Evolutionary conservation across 2,329 filamentous ascomycete genomes (phyloP), one percentile per base, ranked within the genome.

Genomic region (Trichoderma pleuroti): DNA sequence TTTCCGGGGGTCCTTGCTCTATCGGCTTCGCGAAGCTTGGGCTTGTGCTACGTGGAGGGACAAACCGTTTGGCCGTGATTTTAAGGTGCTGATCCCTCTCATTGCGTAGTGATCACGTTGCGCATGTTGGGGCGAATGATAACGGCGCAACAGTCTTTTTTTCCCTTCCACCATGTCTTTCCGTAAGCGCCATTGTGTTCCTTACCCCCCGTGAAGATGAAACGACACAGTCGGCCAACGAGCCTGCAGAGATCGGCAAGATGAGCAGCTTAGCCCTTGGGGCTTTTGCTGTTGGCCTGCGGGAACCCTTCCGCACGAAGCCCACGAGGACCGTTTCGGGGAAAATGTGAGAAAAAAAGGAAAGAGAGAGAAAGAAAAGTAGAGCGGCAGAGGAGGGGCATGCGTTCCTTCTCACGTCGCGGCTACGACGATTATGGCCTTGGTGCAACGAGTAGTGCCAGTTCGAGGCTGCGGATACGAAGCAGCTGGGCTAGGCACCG

Each of bases 1-100:
- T 52, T 60, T 61, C 56, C 65, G 65, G 65, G 34, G 32, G 39
- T 26, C 5, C 56, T 61, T 49, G 54, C 65, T 36, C 39, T 61
- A 36, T 61, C 65, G 21, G 11, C 56, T 61, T 30, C 30, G 46
- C 65, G 46, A 60, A 32, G 63, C 49, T 26, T 60, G 65, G 39
- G 26, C 65, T 28, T 49, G 56, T 59, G 14, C 54, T 28, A 32
- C 21, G 24, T 49, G 39, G 39, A 39, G 46, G 28, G 21, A 61
- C 54, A 68, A 68, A 66, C 63, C n/a, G n/a, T n/a, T n/a, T n/a
- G 49, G 32, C 67, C 34, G 46, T 56, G 67, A n/a, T 36, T 63
- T 54, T 62, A 63, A 70, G 46, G 46, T 63, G 67, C 59, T 70
- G 67, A 63, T 70, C 67, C 42, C 67, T 70, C 67, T 63, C 67